Evolutionary conservation across 2,329 filamentous ascomycete species (phyloP).

Genomic region (Orbilia blumenaviensis): DNA sequence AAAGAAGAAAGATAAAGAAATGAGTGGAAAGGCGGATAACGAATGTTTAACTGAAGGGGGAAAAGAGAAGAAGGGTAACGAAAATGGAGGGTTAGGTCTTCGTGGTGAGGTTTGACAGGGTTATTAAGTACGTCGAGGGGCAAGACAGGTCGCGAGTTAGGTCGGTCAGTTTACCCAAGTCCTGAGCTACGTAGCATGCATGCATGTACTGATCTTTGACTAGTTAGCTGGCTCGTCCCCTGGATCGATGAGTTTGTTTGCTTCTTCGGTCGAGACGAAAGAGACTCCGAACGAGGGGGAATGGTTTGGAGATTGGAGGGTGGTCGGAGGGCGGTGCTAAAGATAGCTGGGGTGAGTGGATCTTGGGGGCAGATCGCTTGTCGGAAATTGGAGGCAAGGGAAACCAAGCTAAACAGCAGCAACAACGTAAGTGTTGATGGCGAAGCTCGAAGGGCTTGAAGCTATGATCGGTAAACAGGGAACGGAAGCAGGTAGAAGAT

Average conservation of each 20-base stretch:
- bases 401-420: neutral
- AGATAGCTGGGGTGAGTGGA: conserved; percentile 40
- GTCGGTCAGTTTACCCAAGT: neutral
- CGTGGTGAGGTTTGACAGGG: too few species aligned
- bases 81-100: neutral
- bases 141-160: too few species aligned
- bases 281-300: neutral
- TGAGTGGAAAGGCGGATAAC: neutral
- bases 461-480: too few species aligned
- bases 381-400: conserved; percentile 44
- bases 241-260: conserved; percentile 38
- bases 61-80: neutral
- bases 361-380: conserved; percentile 42
- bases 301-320: conserved; percentile 25
- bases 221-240: too few species aligned
- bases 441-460: neutral
- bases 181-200: too few species aligned
- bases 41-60: neutral
- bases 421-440: conserved; percentile 22
- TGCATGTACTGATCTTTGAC: too few species aligned
- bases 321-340: conserved; percentile 33
- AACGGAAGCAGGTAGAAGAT: too few species aligned
- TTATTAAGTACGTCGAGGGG: neutral
- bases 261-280: conserved; percentile 24
- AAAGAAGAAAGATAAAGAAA: neutral